Evolutionary conservation across 2,329 filamentous ascomycete genomes (phyloP).

Genomic region (Akanthomyces muscarius): DNA sequence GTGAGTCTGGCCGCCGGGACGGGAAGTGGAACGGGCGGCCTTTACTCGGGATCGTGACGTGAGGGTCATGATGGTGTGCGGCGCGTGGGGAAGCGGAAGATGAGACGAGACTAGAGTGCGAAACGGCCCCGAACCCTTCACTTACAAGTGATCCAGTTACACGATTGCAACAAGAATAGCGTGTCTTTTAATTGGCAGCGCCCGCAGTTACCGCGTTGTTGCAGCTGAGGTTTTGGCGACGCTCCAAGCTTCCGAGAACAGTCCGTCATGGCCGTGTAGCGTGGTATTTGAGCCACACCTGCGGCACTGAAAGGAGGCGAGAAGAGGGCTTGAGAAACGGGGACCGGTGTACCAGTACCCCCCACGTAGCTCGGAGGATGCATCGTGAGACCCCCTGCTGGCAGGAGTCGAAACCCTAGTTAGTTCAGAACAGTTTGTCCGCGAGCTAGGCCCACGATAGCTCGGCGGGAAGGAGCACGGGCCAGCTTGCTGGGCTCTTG

Average conservation of each 20-base stretch:
- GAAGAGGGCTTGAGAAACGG: not conserved
- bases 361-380: not conserved
- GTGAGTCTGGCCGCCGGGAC: not conserved
- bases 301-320: not conserved
- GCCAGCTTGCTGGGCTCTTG: not conserved
- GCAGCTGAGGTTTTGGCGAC: not conserved
- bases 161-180: not conserved
- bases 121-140: not conserved
- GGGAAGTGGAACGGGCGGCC: slow-evolving; percentile 1
- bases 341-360: not conserved
- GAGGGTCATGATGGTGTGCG: not conserved
- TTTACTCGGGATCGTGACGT: slow-evolving; percentile 13
- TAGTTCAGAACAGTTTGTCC: not conserved
- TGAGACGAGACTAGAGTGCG: not conserved
- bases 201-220: not conserved
- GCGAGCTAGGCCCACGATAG: slow-evolving; percentile 3
- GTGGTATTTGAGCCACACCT: slow-evolving; percentile 13
- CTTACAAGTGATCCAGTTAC: not conserved
- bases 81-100: not conserved
- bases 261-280: slow-evolving; percentile 5
- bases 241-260: not conserved
- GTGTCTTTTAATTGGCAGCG: not conserved
- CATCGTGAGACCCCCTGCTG: not conserved
- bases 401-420: not conserved
- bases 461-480: slow-evolving; percentile 1